These are phyloP conservation scores for Barnettozyma botsteinii DNA, from an alignment of 805 yeast genomes.

Conservation along the genomic window DNA sequence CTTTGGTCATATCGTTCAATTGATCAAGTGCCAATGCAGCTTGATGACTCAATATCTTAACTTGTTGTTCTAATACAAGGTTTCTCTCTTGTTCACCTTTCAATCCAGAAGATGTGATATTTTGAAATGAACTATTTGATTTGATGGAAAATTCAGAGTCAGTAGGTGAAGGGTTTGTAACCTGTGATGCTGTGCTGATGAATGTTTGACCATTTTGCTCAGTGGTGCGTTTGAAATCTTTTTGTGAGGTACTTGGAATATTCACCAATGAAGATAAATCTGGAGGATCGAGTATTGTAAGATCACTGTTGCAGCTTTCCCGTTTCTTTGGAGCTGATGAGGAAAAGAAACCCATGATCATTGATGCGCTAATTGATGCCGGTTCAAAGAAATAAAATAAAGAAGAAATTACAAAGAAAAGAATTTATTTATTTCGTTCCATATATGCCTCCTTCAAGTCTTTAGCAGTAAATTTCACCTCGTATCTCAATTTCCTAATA, in stretches of 20 bases:
- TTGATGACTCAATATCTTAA: slow-evolving; percentile 21
- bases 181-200: slow-evolving; percentile 3
- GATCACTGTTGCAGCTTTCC: slow-evolving; percentile 9
- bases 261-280: slow-evolving; percentile 1
- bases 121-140: neutral
- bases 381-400: neutral
- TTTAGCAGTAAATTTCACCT: no score
- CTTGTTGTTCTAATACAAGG: slow-evolving; percentile 24
- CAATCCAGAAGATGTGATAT: slow-evolving; percentile 15
- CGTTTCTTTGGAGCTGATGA: slow-evolving; percentile 5
- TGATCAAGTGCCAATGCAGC: slow-evolving; percentile 24
- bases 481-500: neutral
- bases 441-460: no score
- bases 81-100: slow-evolving; percentile 26
- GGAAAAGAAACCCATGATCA: slow-evolving; percentile 7
- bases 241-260: neutral
- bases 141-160: slow-evolving; percentile 10
- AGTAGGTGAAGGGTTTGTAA: slow-evolving; percentile 8
- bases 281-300: slow-evolving; percentile 21
- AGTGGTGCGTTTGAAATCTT: slow-evolving; percentile 5
- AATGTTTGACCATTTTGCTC: slow-evolving; percentile 13
- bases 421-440: no score
- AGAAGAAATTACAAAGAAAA: no score
- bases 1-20: slow-evolving; percentile 19
- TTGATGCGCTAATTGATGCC: neutral